These are phyloP conservation scores for Penicillium sp. DNA, from an alignment of 2,329 filamentous ascomycete species.

Conservation along the genomic window DNA sequence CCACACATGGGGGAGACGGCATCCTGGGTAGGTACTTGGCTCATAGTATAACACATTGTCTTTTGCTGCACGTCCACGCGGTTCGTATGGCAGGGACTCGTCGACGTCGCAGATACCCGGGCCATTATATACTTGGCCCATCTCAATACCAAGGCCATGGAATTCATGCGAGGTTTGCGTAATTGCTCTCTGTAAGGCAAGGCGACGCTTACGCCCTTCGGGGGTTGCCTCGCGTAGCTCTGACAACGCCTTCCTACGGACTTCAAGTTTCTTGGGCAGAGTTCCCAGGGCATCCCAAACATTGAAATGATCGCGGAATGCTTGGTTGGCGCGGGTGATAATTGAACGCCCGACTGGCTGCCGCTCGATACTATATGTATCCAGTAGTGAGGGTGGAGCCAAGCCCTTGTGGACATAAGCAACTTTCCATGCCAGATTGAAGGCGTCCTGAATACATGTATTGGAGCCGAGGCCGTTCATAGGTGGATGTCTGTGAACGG, in stretches of 20 bases:
- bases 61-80: slow-evolving; percentile 26
- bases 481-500: slow-evolving; percentile 61
- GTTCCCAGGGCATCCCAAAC: slow-evolving; percentile 52
- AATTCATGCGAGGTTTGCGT: slow-evolving; percentile 52
- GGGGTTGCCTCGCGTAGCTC: slow-evolving; percentile 45
- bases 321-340: slow-evolving; percentile 60
- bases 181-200: slow-evolving; percentile 46
- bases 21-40: slow-evolving; percentile 60
- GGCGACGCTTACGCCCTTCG: slow-evolving; percentile 43
- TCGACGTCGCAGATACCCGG: slow-evolving; percentile 50
- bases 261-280: slow-evolving; percentile 36
- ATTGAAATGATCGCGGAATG: slow-evolving; percentile 53
- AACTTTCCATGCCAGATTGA: slow-evolving; percentile 60
- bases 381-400: slow-evolving; percentile 39
- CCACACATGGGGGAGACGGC: slow-evolving; percentile 64
- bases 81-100: slow-evolving; percentile 33
- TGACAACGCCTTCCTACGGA: slow-evolving; percentile 42
- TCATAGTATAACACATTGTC: slow-evolving; percentile 49
- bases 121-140: slow-evolving; percentile 59
- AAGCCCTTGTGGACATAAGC: slow-evolving; percentile 43
- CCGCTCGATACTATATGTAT: slow-evolving; percentile 50
- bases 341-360: slow-evolving; percentile 53
- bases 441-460: slow-evolving; percentile 60
- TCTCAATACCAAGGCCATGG: slow-evolving; percentile 60
- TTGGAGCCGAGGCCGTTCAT: slow-evolving; percentile 60